Evolutionary conservation across 371 early-diverging fungal genomes (phyloP).

Genomic region (Mucor velutinosus): DNA sequence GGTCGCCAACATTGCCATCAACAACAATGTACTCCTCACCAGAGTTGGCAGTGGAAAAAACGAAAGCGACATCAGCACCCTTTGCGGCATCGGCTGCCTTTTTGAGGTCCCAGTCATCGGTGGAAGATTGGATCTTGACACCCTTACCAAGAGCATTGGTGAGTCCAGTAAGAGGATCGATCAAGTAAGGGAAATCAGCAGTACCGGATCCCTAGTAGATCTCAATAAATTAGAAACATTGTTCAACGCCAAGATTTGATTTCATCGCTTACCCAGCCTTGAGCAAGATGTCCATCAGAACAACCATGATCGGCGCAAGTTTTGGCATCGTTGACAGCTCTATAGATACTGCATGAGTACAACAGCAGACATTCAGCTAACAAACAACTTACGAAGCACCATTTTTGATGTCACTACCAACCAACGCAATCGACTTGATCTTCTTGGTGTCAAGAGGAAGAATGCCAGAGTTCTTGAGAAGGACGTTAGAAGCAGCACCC

Average conservation of each 20-base stretch:
- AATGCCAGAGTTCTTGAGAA: conserved; percentile 45
- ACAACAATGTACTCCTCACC: conserved; percentile 56
- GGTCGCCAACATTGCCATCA: conserved; percentile 55
- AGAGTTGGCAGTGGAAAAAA: conserved; percentile 59
- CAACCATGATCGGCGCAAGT: conserved; percentile 35
- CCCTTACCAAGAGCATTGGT: conserved; percentile 29
- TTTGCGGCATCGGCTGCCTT: conserved; percentile 39
- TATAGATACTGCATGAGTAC: no score
- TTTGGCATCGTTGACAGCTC: conserved; percentile 20
- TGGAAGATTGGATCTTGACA: conserved; percentile 31
- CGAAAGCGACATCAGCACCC: conserved; percentile 55
- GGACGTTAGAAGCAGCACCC: conserved; percentile 55
- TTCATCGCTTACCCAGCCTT: conserved; percentile 47
- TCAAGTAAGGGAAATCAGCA: conserved; percentile 59
- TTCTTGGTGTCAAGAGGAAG: conserved; percentile 36
- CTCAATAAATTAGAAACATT: neutral
- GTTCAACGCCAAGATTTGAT: neutral
- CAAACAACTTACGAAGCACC: conserved; percentile 21
- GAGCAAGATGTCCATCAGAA: conserved; percentile 54
- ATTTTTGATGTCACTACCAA: conserved; percentile 55
- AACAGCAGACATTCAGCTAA: neutral
- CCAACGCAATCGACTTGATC: conserved; percentile 41
- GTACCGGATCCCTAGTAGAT: conserved; percentile 55
- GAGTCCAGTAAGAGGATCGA: conserved; percentile 49
- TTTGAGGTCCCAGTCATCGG: conserved; percentile 44